Conservation (phyloP, 768 basidiomycete genomes). For the Podaxis sp. region DNA sequence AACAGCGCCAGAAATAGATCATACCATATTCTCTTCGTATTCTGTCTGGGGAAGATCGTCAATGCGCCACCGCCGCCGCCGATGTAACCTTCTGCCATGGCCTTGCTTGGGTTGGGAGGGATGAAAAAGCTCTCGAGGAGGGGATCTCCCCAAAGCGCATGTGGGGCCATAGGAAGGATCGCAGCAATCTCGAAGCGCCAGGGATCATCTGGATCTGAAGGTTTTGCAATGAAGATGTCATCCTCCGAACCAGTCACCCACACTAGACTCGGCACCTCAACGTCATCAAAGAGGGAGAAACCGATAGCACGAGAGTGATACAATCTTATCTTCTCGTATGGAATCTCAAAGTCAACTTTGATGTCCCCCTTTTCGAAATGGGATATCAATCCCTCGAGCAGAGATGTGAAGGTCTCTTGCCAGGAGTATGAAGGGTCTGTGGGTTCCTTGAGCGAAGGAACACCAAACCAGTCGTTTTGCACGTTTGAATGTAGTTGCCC, state of each 20-base stretch:
- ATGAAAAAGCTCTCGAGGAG: slow-evolving; percentile 68
- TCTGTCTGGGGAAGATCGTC: slow-evolving; percentile 62
- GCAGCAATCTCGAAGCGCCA: slow-evolving; percentile 31
- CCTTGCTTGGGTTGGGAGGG: slow-evolving; percentile 29
- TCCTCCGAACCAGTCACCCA: slow-evolving; percentile 63
- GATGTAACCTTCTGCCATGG: slow-evolving; percentile 62
- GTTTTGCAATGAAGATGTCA: slow-evolving; percentile 49
- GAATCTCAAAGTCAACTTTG: slow-evolving; percentile 27
- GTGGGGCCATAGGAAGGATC: slow-evolving; percentile 50
- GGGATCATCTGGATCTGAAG: slow-evolving; percentile 19
- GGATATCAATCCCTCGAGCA: slow-evolving; percentile 58
- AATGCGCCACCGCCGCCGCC: slow-evolving; percentile 46
- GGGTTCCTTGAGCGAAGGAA: slow-evolving; percentile 33
- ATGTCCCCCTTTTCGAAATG: slow-evolving; percentile 33
- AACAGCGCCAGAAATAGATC: slow-evolving; percentile 63
- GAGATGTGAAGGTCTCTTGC: slow-evolving; percentile 70
- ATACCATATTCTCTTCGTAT: slow-evolving; percentile 79
- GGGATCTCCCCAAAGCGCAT: slow-evolving; percentile 77
- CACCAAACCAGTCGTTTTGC: slow-evolving; percentile 79
- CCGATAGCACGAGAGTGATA: slow-evolving; percentile 70
- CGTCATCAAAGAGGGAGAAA: slow-evolving; percentile 76
- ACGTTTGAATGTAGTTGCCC: slow-evolving; percentile 61
- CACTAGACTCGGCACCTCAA: slow-evolving; percentile 66
- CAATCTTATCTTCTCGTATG: slow-evolving; percentile 44
- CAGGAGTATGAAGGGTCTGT: slow-evolving; percentile 57